phyloP scores from a whole-genome alignment of 140 eudicot genomes.

The Anethum foeniculum region DNA sequence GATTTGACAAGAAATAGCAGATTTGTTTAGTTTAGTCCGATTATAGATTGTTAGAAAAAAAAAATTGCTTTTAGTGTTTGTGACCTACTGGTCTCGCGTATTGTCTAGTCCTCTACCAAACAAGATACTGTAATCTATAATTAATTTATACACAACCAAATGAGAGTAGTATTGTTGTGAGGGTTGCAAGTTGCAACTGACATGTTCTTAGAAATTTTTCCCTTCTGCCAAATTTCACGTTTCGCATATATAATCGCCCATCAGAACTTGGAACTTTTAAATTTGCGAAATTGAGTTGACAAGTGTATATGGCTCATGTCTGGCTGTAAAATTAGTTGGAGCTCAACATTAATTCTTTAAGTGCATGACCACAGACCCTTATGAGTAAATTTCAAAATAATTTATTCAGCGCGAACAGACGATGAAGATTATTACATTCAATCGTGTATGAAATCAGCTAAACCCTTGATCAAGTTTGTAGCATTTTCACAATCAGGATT shows the following conservation, averaged over 20 bases:
- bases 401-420: background rate
- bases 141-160: background rate
- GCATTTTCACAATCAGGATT: conserved; percentile 53
- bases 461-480: conserved; percentile 27
- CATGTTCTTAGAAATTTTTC: too few relatives aligned
- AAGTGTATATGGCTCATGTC: background rate
- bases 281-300: background rate
- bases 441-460: conserved; percentile 36
- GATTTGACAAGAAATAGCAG: background rate
- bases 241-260: too few relatives aligned
- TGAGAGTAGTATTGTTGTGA: background rate
- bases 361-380: background rate
- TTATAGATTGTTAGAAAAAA: background rate
- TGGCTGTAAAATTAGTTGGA: background rate
- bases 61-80: background rate
- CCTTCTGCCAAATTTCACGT: background rate
- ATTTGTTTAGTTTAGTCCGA: background rate
- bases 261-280: too few relatives aligned
- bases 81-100: background rate
- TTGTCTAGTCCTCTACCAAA: background rate
- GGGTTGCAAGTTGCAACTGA: too few relatives aligned
- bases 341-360: background rate
- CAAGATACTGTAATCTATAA: background rate
- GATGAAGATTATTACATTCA: background rate
- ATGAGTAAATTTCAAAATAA: background rate